These are phyloP conservation scores for Boletus bicolor DNA, from an alignment of 768 basidiomycete species.

Conservation along the genomic window DNA sequence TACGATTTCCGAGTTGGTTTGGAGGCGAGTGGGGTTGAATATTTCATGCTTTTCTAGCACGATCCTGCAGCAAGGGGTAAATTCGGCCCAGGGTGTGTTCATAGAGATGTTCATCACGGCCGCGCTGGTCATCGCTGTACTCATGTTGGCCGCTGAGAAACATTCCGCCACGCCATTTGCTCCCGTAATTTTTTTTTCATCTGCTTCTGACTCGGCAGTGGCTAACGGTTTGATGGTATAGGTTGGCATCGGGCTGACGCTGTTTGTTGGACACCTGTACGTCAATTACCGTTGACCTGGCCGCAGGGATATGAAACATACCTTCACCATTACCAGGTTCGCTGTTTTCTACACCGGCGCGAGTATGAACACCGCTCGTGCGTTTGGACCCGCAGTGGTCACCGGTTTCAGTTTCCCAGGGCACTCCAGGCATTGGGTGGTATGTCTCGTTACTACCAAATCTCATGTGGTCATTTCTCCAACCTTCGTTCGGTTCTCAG, in stretches of 20 bases:
- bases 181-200: conserved; percentile 41
- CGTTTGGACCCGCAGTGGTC: conserved; percentile 69
- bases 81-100: conserved; percentile 57
- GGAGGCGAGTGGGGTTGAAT: background rate
- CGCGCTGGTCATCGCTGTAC: conserved; percentile 56
- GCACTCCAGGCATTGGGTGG: conserved; percentile 55
- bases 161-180: conserved; percentile 64
- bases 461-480: background rate
- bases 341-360: conserved; percentile 63
- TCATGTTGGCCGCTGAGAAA: conserved; percentile 74
- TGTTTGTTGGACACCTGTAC: conserved; percentile 62
- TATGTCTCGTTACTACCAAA: conserved; percentile 30
- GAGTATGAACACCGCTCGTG: conserved; percentile 63
- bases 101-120: conserved; percentile 72
- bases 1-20: conserved; percentile 25
- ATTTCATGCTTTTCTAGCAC: conserved; percentile 38
- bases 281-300: conserved; percentile 13
- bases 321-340: conserved; percentile 37
- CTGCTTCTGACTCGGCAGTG: background rate
- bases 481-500: conserved; percentile 30
- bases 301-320: background rate
- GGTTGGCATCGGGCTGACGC: conserved; percentile 64
- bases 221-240: conserved; percentile 18
- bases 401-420: conserved; percentile 47
- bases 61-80: conserved; percentile 43